These are phyloP conservation scores for Aspergillus nanangensis DNA, from an alignment of 495 filamentous ascomycete species.

Conservation along the genomic window DNA sequence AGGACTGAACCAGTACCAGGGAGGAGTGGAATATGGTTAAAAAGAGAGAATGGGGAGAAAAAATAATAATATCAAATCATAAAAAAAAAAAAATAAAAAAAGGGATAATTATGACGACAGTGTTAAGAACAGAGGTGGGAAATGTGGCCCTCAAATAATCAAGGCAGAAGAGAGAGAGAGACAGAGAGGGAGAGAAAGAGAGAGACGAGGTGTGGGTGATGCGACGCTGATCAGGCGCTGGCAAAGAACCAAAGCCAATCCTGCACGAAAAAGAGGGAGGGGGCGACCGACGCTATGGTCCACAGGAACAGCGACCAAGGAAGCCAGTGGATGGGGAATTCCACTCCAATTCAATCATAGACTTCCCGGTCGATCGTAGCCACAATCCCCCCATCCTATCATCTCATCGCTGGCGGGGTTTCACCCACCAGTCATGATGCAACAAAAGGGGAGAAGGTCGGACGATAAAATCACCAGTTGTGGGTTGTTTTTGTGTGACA, in stretches of 20 bases:
- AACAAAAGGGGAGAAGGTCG: too few species aligned
- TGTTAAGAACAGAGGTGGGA: too few species aligned
- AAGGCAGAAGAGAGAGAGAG: conserved; percentile 3
- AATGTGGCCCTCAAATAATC: conserved; percentile 1
- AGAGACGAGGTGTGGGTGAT: conserved; percentile 5
- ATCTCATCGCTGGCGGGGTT: too few species aligned
- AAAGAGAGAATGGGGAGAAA: conserved; percentile 1
- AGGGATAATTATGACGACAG: neutral
- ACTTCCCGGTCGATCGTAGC: conserved; percentile 17
- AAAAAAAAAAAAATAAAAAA: conserved; percentile 1
- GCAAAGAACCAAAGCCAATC: conserved; percentile 3
- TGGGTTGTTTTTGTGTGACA: too few species aligned
- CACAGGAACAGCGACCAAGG: conserved; percentile 12
- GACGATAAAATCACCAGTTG: too few species aligned
- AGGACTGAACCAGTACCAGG: too few species aligned
- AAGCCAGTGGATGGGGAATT: conserved; percentile 1
- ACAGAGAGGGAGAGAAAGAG: neutral
- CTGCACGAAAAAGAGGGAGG: conserved; percentile 15
- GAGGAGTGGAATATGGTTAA: too few species aligned
- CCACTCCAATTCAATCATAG: conserved; percentile 9
- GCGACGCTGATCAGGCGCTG: conserved; percentile 13
- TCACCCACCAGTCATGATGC: too few species aligned
- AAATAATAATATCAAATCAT: conserved; percentile 3
- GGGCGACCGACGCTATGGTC: conserved; percentile 7
- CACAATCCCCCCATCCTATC: conserved; percentile 12